Evolutionary conservation across 345 rosid species (phyloP).

Genomic region (Salix viminalis): DNA sequence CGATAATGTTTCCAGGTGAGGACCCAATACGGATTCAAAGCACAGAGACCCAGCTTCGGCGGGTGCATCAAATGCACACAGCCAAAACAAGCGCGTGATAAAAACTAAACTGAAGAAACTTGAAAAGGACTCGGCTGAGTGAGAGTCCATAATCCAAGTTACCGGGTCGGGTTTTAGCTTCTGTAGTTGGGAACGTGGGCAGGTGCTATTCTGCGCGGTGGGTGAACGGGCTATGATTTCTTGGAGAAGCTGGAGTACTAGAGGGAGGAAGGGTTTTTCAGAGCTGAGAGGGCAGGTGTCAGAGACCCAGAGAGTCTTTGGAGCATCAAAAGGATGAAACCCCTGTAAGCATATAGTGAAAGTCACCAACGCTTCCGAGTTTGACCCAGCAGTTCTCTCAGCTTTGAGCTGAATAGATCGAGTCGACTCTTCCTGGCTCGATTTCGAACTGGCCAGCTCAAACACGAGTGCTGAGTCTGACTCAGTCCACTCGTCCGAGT

Average conservation of each 20-base stretch:
- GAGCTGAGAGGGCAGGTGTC: conserved; percentile 59
- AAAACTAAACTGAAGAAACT: conserved; percentile 61
- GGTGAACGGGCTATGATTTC: conserved; percentile 66
- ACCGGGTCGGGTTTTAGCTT: conserved; percentile 61
- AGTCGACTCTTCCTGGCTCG: conserved; percentile 13
- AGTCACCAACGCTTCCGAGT: conserved; percentile 29
- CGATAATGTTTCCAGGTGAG: conserved; percentile 45
- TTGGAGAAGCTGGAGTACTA: conserved; percentile 67
- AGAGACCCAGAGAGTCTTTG: conserved; percentile 61
- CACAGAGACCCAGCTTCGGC: conserved; percentile 68
- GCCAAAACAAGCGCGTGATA: conserved; percentile 71
- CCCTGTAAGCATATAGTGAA: conserved; percentile 48
- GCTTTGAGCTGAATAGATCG: conserved; percentile 56
- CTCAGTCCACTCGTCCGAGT: conserved; percentile 26
- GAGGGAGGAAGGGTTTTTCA: conserved; percentile 69
- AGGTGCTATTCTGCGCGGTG: conserved; percentile 33
- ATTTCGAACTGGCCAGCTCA: conserved; percentile 39
- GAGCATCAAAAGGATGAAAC: conserved; percentile 23
- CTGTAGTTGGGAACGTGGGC: conserved; percentile 58
- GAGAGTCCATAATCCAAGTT: conserved; percentile 77
- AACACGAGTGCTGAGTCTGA: conserved; percentile 31
- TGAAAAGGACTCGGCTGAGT: conserved; percentile 71
- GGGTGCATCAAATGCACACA: conserved; percentile 60
- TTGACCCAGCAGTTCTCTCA: conserved; percentile 30
- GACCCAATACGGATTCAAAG: conserved; percentile 53